Conservation (phyloP, 352 stramenopile genomes). For the Pythium insidiosum region DNA sequence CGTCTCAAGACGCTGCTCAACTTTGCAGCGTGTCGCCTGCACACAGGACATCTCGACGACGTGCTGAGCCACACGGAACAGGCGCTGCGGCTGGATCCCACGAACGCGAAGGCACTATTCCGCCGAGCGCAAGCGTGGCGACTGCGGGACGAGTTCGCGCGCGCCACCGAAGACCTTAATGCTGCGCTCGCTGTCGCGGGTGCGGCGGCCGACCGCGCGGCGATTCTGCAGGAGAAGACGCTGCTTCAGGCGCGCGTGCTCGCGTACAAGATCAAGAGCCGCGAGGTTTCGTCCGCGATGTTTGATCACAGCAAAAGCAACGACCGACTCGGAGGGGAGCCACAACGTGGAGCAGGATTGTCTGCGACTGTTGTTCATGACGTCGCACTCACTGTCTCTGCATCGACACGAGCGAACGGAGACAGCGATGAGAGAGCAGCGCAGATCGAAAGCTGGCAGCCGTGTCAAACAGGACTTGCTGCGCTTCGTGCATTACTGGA, state of each 20-base stretch:
- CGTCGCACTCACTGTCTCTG: conserved; percentile 9
- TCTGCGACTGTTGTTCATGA: conserved; percentile 1
- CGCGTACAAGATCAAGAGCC: conserved; percentile 60
- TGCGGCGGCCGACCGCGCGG: no score
- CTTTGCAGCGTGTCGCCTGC: conserved; percentile 63
- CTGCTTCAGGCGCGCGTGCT: conserved; percentile 58
- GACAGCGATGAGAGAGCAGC: neutral
- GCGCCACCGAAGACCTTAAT: conserved; percentile 37
- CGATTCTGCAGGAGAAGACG: conserved; percentile 46
- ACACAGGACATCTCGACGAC: conserved; percentile 66
- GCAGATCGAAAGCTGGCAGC: conserved; percentile 33
- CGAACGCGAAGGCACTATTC: conserved; percentile 63
- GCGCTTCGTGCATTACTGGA: conserved; percentile 29
- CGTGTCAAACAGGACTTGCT: conserved; percentile 25
- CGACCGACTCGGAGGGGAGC: no score
- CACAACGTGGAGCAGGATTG: no score
- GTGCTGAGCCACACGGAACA: conserved; percentile 54
- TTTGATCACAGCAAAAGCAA: conserved; percentile 29
- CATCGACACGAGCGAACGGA: neutral
- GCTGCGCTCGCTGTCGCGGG: no score
- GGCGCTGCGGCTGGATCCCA: conserved; percentile 41
- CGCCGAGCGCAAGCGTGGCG: conserved; percentile 54
- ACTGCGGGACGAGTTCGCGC: conserved; percentile 61
- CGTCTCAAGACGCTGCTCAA: conserved; percentile 66
- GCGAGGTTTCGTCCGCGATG: conserved; percentile 67